phyloP scores from a whole-genome alignment of 2,329 filamentous ascomycete species.

The Zarea fungicola region DNA sequence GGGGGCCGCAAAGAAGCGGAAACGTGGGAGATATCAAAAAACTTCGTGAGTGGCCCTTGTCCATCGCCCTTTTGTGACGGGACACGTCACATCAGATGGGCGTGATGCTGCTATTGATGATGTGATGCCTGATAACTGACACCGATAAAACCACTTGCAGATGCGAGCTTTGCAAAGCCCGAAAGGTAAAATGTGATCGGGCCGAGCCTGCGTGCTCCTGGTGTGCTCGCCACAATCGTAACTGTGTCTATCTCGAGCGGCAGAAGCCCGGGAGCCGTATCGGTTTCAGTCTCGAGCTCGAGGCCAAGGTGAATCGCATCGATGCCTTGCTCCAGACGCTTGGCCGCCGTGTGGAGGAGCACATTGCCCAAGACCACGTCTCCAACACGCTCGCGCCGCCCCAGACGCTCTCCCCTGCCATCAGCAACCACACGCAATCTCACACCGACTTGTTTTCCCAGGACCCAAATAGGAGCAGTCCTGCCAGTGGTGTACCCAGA shows the following conservation, averaged over 20 bases:
- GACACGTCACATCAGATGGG: neutral
- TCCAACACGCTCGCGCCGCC: no score
- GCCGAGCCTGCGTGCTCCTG: slow-evolving; percentile 61
- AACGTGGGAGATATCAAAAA: slow-evolving; percentile 37
- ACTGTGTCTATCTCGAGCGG: slow-evolving; percentile 64
- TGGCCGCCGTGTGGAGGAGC: slow-evolving; percentile 38
- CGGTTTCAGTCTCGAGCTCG: slow-evolving; percentile 58
- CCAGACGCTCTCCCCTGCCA: slow-evolving; percentile 28
- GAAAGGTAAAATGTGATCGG: slow-evolving; percentile 46
- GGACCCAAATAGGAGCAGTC: slow-evolving; percentile 19
- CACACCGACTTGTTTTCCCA: slow-evolving; percentile 24
- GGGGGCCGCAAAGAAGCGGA: slow-evolving; percentile 30
- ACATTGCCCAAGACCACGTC: slow-evolving; percentile 32
- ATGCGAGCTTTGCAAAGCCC: slow-evolving; percentile 40
- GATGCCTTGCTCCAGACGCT: slow-evolving; percentile 39
- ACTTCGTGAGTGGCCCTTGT: slow-evolving; percentile 31
- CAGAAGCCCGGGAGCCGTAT: slow-evolving; percentile 63
- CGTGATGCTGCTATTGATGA: neutral
- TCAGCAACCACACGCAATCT: slow-evolving; percentile 30
- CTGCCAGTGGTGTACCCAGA: slow-evolving; percentile 12
- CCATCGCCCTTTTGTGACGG: neutral
- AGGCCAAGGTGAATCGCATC: slow-evolving; percentile 49
- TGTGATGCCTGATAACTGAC: no score
- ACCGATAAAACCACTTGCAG: slow-evolving; percentile 23
- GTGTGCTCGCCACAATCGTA: slow-evolving; percentile 62